Evolutionary conservation across 169 alveolate species (phyloP).

Genomic region (Sarcocystis neurona): DNA sequence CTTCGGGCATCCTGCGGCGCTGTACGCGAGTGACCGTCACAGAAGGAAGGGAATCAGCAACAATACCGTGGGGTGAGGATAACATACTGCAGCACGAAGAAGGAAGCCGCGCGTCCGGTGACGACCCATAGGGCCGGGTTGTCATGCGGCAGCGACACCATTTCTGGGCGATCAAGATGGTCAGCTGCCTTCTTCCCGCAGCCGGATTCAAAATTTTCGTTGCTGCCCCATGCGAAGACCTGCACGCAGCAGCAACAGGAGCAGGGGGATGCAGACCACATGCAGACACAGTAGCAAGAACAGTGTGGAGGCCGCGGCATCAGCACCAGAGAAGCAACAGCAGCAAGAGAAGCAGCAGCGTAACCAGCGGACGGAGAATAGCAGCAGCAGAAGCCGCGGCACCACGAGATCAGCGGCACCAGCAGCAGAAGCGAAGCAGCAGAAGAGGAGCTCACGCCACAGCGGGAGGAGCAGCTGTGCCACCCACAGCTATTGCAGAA

Average conservation of each 20-base stretch:
- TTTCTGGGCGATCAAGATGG: conserved; percentile 43
- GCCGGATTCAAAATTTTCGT: conserved; percentile 70
- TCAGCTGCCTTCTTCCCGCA: conserved; percentile 53
- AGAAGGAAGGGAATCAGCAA: no score
- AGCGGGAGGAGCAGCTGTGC: no score
- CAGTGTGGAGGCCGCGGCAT: background rate
- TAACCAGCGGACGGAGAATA: background rate
- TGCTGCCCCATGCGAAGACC: conserved; percentile 78
- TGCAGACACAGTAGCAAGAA: background rate
- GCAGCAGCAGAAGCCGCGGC: background rate
- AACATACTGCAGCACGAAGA: conserved; percentile 24
- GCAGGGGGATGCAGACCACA: background rate
- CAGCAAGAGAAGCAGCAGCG: background rate
- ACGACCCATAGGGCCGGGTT: conserved; percentile 8
- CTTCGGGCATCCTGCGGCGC: background rate
- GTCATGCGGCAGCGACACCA: conserved; percentile 32
- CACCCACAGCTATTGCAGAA: background rate
- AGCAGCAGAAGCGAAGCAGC: no score
- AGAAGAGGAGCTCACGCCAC: no score
- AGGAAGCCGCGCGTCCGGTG: conserved; percentile 47
- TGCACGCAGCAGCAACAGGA: conserved; percentile 8
- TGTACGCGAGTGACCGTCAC: no score
- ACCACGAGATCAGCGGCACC: no score
- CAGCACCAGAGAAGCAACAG: background rate
- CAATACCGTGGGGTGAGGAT: no score